phyloP scores from a whole-genome alignment of 1,139 yeast genomes.

The Sugiyamaella sp. region DNA sequence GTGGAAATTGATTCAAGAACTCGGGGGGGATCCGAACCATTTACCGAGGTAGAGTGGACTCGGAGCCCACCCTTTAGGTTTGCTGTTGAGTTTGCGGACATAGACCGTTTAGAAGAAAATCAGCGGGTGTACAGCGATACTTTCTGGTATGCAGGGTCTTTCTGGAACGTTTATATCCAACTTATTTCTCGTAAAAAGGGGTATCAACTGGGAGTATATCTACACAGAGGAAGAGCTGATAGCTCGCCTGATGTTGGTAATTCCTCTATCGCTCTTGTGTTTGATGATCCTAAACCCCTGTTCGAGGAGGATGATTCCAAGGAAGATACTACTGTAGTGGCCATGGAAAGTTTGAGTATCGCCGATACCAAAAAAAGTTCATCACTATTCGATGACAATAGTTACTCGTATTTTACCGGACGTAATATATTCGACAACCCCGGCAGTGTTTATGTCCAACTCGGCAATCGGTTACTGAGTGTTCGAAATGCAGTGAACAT shows the following conservation, averaged over 20 bases:
- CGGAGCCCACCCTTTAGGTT: slow-evolving; percentile 47
- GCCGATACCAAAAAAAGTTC: no score
- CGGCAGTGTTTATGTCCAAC: not conserved
- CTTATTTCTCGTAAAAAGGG: slow-evolving; percentile 49
- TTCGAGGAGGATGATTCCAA: slow-evolving; percentile 20
- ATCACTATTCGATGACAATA: not conserved
- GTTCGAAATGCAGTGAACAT: slow-evolving; percentile 12
- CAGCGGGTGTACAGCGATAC: slow-evolving; percentile 54
- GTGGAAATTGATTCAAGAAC: slow-evolving; percentile 26
- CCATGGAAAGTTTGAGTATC: slow-evolving; percentile 24
- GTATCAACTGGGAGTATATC: slow-evolving; percentile 56
- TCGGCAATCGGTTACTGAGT: not conserved
- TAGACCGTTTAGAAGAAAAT: slow-evolving; percentile 49
- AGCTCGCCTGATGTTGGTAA: slow-evolving; percentile 19
- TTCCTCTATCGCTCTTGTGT: not conserved
- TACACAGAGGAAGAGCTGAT: slow-evolving; percentile 49
- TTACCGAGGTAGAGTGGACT: slow-evolving; percentile 3
- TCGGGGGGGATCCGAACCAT: no score
- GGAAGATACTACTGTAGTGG: slow-evolving; percentile 22
- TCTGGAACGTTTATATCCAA: slow-evolving; percentile 58
- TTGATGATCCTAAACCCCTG: slow-evolving; percentile 8
- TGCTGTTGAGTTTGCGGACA: slow-evolving; percentile 53
- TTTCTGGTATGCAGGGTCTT: slow-evolving; percentile 60
- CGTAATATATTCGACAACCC: not conserved
- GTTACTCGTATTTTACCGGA: no score